These are phyloP conservation scores for Westerdykella sp. DNA, from an alignment of 2,329 filamentous ascomycete genomes.

Conservation along the genomic window DNA sequence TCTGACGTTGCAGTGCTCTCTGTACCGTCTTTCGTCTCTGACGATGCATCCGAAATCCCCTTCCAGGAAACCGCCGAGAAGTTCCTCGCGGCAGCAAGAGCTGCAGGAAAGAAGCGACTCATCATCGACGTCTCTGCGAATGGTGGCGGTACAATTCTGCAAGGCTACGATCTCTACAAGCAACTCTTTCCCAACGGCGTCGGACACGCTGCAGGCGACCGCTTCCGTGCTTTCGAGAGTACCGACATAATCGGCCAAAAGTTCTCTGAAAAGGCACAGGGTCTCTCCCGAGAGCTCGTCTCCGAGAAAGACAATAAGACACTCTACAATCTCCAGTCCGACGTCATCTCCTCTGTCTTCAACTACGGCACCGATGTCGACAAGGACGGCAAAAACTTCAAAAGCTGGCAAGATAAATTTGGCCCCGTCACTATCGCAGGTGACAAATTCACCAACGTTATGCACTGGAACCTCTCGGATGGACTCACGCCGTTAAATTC, in stretches of 20 bases:
- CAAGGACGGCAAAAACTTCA: conserved; percentile 46
- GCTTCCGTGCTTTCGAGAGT: conserved; percentile 47
- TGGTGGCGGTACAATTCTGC: conserved; percentile 53
- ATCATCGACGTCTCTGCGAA: conserved; percentile 56
- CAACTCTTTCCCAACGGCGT: conserved; percentile 47
- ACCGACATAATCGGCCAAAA: conserved; percentile 42
- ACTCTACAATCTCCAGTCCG: conserved; percentile 18
- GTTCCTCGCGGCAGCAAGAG: conserved; percentile 40
- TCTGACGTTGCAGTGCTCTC: conserved; percentile 43
- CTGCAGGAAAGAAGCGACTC: conserved; percentile 53
- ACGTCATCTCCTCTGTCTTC: conserved; percentile 39
- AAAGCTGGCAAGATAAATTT: conserved; percentile 43
- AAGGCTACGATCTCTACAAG: conserved; percentile 59
- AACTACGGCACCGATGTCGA: conserved; percentile 45
- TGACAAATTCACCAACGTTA: conserved; percentile 53
- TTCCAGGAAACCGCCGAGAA: conserved; percentile 41
- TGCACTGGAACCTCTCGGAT: conserved; percentile 47
- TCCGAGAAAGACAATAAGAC: conserved; percentile 34
- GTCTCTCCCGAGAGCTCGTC: conserved; percentile 26
- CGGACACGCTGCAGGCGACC: conserved; percentile 45
- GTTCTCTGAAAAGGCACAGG: conserved; percentile 29
- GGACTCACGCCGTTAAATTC: conserved; percentile 33
- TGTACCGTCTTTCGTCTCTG: conserved; percentile 39
- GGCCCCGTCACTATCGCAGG: conserved; percentile 40
- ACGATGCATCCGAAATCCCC: conserved; percentile 20